Conservation (phyloP, 805 yeast species). For the Monosporozyma siamensis region DNA sequence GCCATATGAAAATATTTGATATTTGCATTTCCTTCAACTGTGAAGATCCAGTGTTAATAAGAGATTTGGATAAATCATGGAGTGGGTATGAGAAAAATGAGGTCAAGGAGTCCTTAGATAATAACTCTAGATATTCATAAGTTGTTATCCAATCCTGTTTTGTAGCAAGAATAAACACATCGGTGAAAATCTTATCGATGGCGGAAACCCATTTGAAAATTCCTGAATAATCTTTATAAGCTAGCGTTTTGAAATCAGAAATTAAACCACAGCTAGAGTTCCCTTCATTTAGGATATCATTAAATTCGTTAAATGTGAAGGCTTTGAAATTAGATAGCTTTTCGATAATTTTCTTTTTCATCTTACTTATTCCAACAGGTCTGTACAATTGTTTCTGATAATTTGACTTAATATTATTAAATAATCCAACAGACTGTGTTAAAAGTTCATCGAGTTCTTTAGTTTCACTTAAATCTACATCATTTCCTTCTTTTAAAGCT, state of each 20-base stretch:
- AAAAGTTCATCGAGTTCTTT: conserved; percentile 24
- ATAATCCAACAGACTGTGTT: conserved; percentile 34
- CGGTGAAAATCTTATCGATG: conserved; percentile 52
- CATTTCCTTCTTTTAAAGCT: conserved; percentile 19
- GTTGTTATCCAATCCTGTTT: conserved; percentile 71
- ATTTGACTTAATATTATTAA: conserved; percentile 55
- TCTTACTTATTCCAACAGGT: conserved; percentile 34
- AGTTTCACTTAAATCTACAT: conserved; percentile 9
- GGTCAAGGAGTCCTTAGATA: conserved; percentile 46
- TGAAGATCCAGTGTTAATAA: conserved; percentile 17
- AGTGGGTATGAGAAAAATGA: conserved; percentile 39
- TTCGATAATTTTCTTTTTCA: conserved; percentile 16
- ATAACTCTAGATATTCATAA: conserved; percentile 63
- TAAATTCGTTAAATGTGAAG: conserved; percentile 13
- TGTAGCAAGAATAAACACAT: conserved; percentile 39
- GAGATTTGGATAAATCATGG: conserved; percentile 11
- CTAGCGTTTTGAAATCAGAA: conserved; percentile 16
- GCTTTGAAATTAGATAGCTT: conserved; percentile 13
- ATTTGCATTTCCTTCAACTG: conserved; percentile 48
- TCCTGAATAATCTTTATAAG: conserved; percentile 25
- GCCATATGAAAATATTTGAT: conserved; percentile 62
- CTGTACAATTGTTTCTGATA: conserved; percentile 64
- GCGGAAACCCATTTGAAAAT: conserved; percentile 55
- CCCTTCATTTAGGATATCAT: conserved; percentile 6
- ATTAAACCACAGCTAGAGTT: conserved; percentile 24